A percentile compares a stretch with the other conserved stretches of the same genome.
Conservation (phyloP, 2,329 filamentous ascomycete genomes). For the Tolypocladium tropicale region DNA sequence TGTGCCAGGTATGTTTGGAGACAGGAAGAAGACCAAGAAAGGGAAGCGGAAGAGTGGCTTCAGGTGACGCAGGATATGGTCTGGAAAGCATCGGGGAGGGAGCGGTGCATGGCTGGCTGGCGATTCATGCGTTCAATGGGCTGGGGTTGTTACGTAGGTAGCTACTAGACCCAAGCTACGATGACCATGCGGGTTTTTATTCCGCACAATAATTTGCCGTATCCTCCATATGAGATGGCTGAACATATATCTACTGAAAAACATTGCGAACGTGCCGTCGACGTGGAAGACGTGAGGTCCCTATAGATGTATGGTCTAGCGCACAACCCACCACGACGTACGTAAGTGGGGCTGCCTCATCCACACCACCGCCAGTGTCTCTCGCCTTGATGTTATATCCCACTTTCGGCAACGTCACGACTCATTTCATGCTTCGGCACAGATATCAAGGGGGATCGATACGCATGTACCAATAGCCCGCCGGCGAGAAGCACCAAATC, state of each 20-base stretch:
- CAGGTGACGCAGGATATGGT: constrained; percentile 11
- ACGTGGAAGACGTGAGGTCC: neutral
- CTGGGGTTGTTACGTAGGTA: too few species aligned
- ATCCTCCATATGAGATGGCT: neutral
- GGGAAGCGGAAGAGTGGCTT: constrained; percentile 32
- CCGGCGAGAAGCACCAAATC: neutral
- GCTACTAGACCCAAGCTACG: neutral
- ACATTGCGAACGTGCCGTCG: too few species aligned
- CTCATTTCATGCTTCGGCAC: neutral
- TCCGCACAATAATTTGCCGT: neutral
- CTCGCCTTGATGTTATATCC: neutral
- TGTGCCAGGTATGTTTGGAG: constrained; percentile 34
- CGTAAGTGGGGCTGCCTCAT: neutral
- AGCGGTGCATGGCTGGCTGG: too few species aligned
- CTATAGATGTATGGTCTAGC: neutral
- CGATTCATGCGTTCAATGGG: too few species aligned
- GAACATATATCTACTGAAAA: neutral
- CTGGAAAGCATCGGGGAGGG: neutral
- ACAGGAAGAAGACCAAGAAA: constrained; percentile 32
- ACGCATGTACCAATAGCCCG: neutral
- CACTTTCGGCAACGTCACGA: neutral
- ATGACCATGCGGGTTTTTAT: neutral
- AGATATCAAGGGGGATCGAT: neutral
- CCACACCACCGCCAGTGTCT: neutral
- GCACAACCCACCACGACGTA: neutral